Evolutionary conservation across 2,329 filamentous ascomycete species (phyloP), one percentile per base, ranked within the genome.

Genomic region (Leptographium flavum): DNA sequence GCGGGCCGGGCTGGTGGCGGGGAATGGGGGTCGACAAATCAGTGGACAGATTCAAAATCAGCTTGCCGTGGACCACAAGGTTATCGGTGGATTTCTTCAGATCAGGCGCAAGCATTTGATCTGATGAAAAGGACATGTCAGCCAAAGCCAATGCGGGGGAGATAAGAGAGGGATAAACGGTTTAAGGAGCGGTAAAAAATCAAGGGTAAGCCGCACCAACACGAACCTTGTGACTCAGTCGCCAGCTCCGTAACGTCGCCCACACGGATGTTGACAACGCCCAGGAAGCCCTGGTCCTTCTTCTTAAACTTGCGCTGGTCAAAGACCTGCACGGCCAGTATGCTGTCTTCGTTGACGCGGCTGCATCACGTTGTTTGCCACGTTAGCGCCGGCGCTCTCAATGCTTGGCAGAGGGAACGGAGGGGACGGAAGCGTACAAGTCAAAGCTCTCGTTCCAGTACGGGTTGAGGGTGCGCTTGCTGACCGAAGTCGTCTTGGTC

Each of bases 291-390:
- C 63, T 98, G 92, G 56, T 98, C 92, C 87, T 96, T 98, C 78
- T 98, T 98, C 74, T 98, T 98, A 70, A 98, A 98, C 69, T 98
- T 98, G 71, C 95, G 95, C 67, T 98, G 92, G 65, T 98, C 92
- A 61, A 98, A 98, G 45, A 98, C 94, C 61, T 98, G 92, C 39
- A 98, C 88, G 8, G 92, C 92, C 40, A 98, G 73, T 58, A 98
- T 95, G 63, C 88, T 94, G 58, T 94, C 90, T 62, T 98, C 92
- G 50, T 82, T 92, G 49, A 87, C 90, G 61, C 76, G 77, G 70
- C 92, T 96, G 60, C 11, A 22, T 4, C 27, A n/a, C 17, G 39
- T 47, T 5, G 8, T 28, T 4, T 11, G n/a, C 10, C 11, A 33
- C 13, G 38, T 49, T 27, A 45, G 46, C 17, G 33, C 15, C 10